A percentile compares a stretch with the other conserved stretches of the same genome.
These are phyloP conservation scores for Bipolaris bicolor DNA, from an alignment of 2,329 filamentous ascomycete species.

Conservation along the genomic window DNA sequence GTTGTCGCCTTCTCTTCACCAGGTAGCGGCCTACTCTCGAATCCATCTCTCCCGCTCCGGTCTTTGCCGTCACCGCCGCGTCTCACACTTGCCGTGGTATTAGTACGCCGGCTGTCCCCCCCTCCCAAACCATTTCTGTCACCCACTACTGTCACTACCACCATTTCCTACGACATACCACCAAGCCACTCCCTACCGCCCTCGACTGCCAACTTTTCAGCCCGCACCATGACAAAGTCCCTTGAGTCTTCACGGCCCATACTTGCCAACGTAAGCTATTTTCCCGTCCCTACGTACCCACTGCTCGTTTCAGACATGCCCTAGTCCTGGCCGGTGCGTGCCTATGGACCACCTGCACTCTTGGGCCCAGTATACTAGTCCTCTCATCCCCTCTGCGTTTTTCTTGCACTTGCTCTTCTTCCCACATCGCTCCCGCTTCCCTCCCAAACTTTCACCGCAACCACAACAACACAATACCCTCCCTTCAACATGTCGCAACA, in stretches of 20 bases:
- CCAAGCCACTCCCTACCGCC: background rate
- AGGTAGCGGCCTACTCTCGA: background rate
- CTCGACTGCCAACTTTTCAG: conserved; percentile 6
- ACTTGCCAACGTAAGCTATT: conserved; percentile 48
- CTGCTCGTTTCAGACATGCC: conserved; percentile 38
- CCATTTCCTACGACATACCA: background rate
- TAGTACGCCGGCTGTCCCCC: background rate
- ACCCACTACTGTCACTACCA: background rate
- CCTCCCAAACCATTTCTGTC: background rate
- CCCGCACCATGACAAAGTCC: conserved; percentile 46
- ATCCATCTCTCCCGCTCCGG: background rate
- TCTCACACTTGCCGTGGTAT: background rate
- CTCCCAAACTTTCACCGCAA: background rate
- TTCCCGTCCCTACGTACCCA: conserved; percentile 33
- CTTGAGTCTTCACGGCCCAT: conserved; percentile 50
- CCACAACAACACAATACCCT: conserved; percentile 11
- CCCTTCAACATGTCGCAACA: conserved; percentile 26
- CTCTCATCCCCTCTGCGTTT: conserved; percentile 2
- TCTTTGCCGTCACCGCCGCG: background rate
- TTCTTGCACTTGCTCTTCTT: conserved; percentile 6
- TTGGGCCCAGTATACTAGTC: conserved; percentile 1
- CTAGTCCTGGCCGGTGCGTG: conserved; percentile 28
- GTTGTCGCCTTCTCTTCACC: conserved; percentile 10
- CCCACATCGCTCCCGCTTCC: background rate
- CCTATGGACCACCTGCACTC: conserved; percentile 6